These are phyloP conservation scores for Ajuga chamaepitys DNA, from an alignment of 257 asterid species.

Conservation along the genomic window DNA sequence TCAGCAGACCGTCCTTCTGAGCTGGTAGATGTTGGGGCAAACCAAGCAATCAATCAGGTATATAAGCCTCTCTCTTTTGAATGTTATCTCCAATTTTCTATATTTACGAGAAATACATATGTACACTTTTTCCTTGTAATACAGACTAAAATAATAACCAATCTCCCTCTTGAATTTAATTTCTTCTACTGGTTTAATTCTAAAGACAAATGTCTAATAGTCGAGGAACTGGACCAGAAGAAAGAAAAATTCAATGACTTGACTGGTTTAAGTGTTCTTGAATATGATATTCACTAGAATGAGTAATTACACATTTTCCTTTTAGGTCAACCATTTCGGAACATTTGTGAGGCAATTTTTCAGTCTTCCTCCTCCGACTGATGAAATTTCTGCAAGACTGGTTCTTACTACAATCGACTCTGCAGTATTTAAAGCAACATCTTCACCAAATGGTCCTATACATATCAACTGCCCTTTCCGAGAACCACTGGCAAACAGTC, in stretches of 20 bases:
- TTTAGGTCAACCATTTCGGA: slow-evolving; percentile 80
- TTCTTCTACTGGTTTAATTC: not conserved
- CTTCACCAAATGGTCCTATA: slow-evolving; percentile 82
- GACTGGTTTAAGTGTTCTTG: not conserved
- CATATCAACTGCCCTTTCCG: slow-evolving; percentile 92
- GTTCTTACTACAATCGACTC: slow-evolving; percentile 85
- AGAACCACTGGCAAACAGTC: slow-evolving; percentile 71
- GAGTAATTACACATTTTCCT: slow-evolving; percentile 5
- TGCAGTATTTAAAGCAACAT: slow-evolving; percentile 62
- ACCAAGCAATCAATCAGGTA: slow-evolving; percentile 98
- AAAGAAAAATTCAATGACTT: not conserved
- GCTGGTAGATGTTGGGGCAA: slow-evolving; percentile 88
- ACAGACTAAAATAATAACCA: not conserved
- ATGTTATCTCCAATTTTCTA: not conserved
- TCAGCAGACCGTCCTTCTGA: slow-evolving; percentile 99
- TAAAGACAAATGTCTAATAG: not conserved
- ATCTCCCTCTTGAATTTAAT: not conserved
- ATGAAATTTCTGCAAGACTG: slow-evolving; percentile 70
- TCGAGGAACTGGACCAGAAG: not conserved
- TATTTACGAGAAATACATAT: not conserved
- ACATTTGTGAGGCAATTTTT: slow-evolving; percentile 65
- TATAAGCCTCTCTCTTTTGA: not conserved
- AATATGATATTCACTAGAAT: not conserved
- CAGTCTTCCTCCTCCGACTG: slow-evolving; percentile 75
- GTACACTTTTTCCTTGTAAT: not conserved